A percentile compares a stretch with the other conserved stretches of the same genome.
Evolutionary conservation across 352 stramenopile genomes (phyloP).

Genomic region (Phytophthora syringae): DNA sequence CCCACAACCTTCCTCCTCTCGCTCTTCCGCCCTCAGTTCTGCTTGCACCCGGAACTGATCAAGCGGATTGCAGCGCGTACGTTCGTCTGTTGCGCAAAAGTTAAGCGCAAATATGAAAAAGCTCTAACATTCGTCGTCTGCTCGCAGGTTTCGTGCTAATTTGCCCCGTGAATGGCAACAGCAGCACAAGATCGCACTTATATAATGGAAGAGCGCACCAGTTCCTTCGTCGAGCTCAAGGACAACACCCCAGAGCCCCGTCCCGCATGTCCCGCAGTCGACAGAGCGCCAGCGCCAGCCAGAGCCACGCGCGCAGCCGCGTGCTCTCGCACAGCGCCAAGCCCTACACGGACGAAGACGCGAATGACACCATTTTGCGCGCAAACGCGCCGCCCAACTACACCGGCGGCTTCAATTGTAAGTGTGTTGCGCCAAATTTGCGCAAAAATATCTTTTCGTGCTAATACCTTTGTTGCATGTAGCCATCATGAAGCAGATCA

Average conservation of each 20-base stretch:
- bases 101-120: too few species aligned
- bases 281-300: slow-evolving; percentile 40
- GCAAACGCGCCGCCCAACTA: slow-evolving; percentile 77
- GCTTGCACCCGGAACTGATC: slow-evolving; percentile 3
- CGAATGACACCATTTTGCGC: slow-evolving; percentile 69
- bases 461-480: neutral
- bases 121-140: neutral
- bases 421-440: neutral
- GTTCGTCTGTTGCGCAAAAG: neutral
- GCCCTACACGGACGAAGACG: slow-evolving; percentile 62
- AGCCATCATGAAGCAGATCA: slow-evolving; percentile 86
- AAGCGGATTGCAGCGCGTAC: neutral
- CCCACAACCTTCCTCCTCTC: slow-evolving; percentile 13
- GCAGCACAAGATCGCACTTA: slow-evolving; percentile 18
- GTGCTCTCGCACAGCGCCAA: slow-evolving; percentile 35
- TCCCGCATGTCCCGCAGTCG: slow-evolving; percentile 26
- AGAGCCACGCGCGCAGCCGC: slow-evolving; percentile 30
- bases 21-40: slow-evolving; percentile 21
- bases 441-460: neutral
- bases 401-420: slow-evolving; percentile 61
- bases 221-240: slow-evolving; percentile 62
- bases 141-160: neutral
- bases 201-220: slow-evolving; percentile 63
- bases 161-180: slow-evolving; percentile 27
- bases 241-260: slow-evolving; percentile 27